Percentiles rank a stretch among this genome's conserved stretches.
phyloP scores from a whole-genome alignment of 768 basidiomycete genomes.

The Lactarius trivialis region DNA sequence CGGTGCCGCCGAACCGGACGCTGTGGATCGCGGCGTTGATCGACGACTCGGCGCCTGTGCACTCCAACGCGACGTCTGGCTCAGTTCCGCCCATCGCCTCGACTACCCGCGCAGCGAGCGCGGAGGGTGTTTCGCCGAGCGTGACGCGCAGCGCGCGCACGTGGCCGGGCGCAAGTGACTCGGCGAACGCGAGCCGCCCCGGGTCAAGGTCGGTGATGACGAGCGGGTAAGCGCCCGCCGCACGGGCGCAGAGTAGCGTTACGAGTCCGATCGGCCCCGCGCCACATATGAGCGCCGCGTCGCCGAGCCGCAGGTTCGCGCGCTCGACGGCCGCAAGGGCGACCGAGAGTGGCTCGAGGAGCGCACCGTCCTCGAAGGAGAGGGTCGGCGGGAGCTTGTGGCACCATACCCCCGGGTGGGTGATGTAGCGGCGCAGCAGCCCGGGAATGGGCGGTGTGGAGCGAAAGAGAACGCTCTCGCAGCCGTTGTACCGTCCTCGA shows the following conservation, averaged over 20 bases:
- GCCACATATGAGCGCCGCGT: conserved; percentile 57
- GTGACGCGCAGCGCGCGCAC: conserved; percentile 52
- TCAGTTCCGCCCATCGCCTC: conserved; percentile 43
- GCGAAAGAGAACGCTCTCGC: conserved; percentile 51
- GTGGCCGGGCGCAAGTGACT: conserved; percentile 37
- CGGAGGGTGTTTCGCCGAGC: conserved; percentile 39
- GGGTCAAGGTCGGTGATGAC: conserved; percentile 64
- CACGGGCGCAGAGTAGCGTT: conserved; percentile 54
- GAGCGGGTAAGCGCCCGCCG: conserved; percentile 64
- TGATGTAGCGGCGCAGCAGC: conserved; percentile 20
- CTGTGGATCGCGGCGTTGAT: conserved; percentile 45
- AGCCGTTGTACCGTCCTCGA: conserved; percentile 60
- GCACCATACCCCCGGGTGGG: conserved; percentile 32
- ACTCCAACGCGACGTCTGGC: conserved; percentile 49
- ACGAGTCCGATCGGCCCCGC: conserved; percentile 64
- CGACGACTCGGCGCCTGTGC: conserved; percentile 58
- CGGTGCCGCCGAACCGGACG: conserved; percentile 55
- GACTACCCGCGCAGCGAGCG: conserved; percentile 48
- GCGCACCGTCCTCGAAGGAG: conserved; percentile 60
- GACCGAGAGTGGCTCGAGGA: conserved; percentile 63
- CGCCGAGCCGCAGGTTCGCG: conserved; percentile 56
- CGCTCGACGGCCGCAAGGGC: conserved; percentile 64
- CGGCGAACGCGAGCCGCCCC: conserved; percentile 60
- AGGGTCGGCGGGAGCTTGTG: conserved; percentile 57
- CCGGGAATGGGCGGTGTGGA: conserved; percentile 55